Evolutionary conservation across 345 rosid genomes (phyloP).

Genomic region (Trapa bicornis): DNA sequence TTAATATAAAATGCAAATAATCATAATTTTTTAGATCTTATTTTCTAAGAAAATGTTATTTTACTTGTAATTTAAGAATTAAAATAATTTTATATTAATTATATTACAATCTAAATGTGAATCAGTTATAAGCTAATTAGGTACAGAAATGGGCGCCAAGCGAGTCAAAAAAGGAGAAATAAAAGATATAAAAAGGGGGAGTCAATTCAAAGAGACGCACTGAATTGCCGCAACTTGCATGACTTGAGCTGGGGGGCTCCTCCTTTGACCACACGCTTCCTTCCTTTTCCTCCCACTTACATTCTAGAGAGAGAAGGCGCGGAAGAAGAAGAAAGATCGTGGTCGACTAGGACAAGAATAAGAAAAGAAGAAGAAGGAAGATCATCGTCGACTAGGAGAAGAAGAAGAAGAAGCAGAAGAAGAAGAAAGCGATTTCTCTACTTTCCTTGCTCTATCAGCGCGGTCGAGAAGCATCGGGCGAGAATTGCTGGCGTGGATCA

Average conservation of each 20-base stretch:
- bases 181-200: neutral
- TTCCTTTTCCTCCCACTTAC: too few species aligned
- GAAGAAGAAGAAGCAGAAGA: too few species aligned
- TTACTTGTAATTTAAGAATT: too few species aligned
- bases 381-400: too few species aligned
- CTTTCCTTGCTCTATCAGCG: neutral
- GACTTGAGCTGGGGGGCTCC: neutral
- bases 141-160: neutral
- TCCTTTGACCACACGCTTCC: neutral
- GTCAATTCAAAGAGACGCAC: neutral
- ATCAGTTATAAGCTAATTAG: too few species aligned
- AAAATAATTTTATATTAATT: too few species aligned
- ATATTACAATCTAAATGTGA: too few species aligned
- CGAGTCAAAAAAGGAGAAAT: neutral
- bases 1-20: too few species aligned
- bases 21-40: too few species aligned
- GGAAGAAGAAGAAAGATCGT: too few species aligned
- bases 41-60: too few species aligned
- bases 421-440: too few species aligned
- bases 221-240: slow-evolving; percentile 2
- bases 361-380: neutral
- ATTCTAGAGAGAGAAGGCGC: neutral
- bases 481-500: neutral
- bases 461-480: neutral
- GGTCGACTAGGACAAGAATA: neutral